Evolutionary conservation across 805 yeast species (phyloP), one percentile per base, ranked within the genome.

Genomic region (Naumovozyma dairenensis): DNA sequence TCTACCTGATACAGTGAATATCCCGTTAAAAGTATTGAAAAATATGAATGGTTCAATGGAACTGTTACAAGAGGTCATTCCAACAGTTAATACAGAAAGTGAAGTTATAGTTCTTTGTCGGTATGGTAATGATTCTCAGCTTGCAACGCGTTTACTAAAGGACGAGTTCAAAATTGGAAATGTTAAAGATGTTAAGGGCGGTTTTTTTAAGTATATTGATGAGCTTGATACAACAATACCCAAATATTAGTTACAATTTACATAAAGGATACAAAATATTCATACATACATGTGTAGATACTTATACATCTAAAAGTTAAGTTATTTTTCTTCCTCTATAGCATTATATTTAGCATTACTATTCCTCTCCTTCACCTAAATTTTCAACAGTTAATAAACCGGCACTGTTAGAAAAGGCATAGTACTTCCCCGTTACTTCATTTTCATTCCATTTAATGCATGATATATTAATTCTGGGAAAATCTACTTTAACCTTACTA

Each of bases 51-150:
- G 63, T 3, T 60, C 61, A 20, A 13, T 54, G 5, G 31, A 35
- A 6, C 35, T 44, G 28, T 33, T 57, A 27, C 37, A 43, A 32
- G 29, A 45, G 2, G 18, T 35, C 5, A 48, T 63, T n/a, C 61
- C 61, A 1, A 27, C 35, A 2, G 27, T 55, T 2, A 32, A 28
- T 4, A 14, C 44, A 13, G 40, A 44, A 4, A 49, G 54, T 21
- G 60, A 59, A 4, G 53, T 81, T 0, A 69, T 66, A 35, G 80
- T 85, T 0, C 64, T 89, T 14, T 92, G 98, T 57, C 67, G 96
- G 21, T 77, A 67, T 50, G 98, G 98, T 7, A 86, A 84, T 54
- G 97, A 92, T 53, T 87, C 97, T 0, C 86, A 82, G 48, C 55
- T 74, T 13, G 93, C 95, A 0, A 77, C 81, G 1, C 57, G 66